phyloP scores from a whole-genome alignment of 2,329 filamentous ascomycete genomes.

The Cladophialophora bantiana region DNA sequence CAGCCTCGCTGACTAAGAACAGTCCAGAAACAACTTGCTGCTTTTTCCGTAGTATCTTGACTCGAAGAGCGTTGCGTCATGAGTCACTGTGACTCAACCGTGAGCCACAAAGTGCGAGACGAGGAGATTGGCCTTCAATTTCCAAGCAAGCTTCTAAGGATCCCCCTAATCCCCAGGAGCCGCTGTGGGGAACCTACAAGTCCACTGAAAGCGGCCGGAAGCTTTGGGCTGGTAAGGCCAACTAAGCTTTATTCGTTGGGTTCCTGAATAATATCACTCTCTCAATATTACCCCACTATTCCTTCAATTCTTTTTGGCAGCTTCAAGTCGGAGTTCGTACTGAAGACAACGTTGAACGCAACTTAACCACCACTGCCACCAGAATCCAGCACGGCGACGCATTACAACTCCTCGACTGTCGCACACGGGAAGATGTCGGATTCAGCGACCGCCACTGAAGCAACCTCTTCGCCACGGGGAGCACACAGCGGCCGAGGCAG shows the following conservation, averaged over 20 bases:
- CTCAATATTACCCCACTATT: background rate
- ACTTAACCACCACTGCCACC: background rate
- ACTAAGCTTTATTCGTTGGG: background rate
- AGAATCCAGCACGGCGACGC: background rate
- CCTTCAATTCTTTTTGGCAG: background rate
- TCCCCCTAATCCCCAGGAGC: background rate
- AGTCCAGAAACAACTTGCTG: background rate
- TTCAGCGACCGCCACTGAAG: conserved; percentile 2
- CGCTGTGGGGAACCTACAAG: background rate
- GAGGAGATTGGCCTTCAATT: background rate
- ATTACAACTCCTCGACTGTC: background rate
- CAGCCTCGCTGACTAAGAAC: conserved; percentile 2
- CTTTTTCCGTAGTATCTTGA: background rate
- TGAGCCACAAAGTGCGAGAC: background rate
- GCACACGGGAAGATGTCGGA: conserved; percentile 24
- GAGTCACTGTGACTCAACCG: background rate
- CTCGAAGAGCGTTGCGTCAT: background rate
- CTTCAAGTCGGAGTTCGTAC: conserved; percentile 1
- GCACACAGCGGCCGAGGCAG: conserved; percentile 21
- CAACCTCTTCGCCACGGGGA: conserved; percentile 11
- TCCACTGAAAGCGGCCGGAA: background rate
- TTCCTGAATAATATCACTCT: background rate
- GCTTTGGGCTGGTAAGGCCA: background rate
- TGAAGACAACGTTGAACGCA: conserved; percentile 8
- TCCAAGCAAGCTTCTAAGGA: background rate